Evolutionary conservation across 257 asterid genomes (phyloP).

Genomic region (Pogostemon cablin): DNA sequence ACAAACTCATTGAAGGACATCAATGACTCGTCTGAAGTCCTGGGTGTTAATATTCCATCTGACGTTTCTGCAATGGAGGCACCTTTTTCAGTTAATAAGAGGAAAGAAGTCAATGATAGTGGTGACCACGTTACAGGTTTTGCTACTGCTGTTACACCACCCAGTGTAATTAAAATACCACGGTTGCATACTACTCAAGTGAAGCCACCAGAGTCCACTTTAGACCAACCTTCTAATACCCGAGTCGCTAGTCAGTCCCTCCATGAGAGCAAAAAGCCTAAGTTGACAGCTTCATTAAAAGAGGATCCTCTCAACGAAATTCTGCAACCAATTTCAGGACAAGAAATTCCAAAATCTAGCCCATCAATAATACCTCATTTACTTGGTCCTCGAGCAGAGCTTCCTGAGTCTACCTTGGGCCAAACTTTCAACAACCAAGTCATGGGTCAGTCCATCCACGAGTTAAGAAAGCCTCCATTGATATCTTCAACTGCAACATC

Average conservation of each 20-base stretch:
- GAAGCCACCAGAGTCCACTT: neutral
- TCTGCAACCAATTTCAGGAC: too few species aligned
- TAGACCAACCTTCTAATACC: neutral
- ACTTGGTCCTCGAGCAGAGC: neutral
- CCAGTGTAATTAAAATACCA: neutral
- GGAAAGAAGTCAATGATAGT: constrained; percentile 40
- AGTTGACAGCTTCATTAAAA: neutral
- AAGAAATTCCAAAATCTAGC: neutral
- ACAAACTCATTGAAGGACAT: neutral
- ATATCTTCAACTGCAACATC: neutral
- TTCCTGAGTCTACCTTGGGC: neutral
- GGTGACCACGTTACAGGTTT: neutral
- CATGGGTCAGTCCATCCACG: neutral
- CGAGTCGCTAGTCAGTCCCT: neutral
- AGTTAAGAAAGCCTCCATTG: neutral
- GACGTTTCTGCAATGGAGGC: constrained; percentile 6
- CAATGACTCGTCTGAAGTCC: constrained; percentile 23
- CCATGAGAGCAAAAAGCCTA: neutral
- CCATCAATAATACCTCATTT: neutral
- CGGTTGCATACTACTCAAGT: neutral
- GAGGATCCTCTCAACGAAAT: neutral
- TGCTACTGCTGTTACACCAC: too few species aligned
- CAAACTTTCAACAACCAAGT: too few species aligned
- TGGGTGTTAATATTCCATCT: constrained; percentile 21
- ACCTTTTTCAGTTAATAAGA: constrained; percentile 18